Conservation (phyloP, 805 yeast genomes). For the Saccharomycopsis malanga region DNA sequence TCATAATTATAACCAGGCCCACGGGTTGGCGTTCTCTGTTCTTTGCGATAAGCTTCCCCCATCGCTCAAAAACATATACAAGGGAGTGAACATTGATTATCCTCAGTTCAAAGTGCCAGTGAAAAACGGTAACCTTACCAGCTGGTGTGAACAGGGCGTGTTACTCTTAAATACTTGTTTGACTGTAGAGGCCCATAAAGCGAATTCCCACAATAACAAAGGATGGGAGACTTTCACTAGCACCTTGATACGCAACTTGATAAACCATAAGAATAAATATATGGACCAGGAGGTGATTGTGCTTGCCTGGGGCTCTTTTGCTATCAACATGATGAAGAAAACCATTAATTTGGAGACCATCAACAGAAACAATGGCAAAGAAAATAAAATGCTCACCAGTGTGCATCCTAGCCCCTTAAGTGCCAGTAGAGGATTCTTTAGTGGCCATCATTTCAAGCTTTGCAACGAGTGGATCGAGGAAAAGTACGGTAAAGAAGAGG, state of each 20-base stretch:
- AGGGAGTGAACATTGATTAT: constrained; percentile 58
- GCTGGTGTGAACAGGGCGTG: constrained; percentile 88
- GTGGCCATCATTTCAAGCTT: constrained; percentile 61
- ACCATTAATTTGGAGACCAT: constrained; percentile 29
- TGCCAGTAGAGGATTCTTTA: constrained; percentile 82
- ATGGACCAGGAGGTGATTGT: constrained; percentile 53
- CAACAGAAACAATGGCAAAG: constrained; percentile 24
- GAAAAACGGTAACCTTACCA: constrained; percentile 57
- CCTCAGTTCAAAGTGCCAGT: constrained; percentile 62
- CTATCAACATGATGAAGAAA: constrained; percentile 47
- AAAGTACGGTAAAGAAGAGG: constrained; percentile 33
- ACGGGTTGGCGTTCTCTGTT: constrained; percentile 92
- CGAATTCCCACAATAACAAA: constrained; percentile 80
- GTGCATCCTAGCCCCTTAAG: constrained; percentile 96
- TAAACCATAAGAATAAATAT: constrained; percentile 39
- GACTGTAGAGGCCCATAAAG: constrained; percentile 88
- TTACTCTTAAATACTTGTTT: constrained; percentile 78
- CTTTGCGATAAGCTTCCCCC: constrained; percentile 70
- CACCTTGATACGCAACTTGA: constrained; percentile 49
- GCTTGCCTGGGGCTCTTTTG: constrained; percentile 79
- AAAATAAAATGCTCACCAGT: constrained; percentile 50
- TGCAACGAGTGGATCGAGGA: constrained; percentile 71
- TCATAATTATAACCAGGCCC: constrained; percentile 89
- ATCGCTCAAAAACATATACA: constrained; percentile 79
- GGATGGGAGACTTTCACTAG: constrained; percentile 95